phyloP scores from a whole-genome alignment of 495 filamentous ascomycete species.

The Cairneyella variabilis region DNA sequence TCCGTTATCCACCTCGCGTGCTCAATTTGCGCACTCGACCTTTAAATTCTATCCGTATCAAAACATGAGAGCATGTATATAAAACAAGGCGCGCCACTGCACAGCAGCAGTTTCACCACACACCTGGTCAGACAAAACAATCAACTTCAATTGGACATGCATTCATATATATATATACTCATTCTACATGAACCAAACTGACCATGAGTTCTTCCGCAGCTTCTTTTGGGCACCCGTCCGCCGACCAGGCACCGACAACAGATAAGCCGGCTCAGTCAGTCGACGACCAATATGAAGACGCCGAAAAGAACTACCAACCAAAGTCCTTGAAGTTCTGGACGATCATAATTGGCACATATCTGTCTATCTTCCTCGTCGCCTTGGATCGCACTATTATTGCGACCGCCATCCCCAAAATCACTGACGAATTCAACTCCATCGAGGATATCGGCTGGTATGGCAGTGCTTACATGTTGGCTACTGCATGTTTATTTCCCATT shows the following conservation, averaged over 20 bases:
- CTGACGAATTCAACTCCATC: slow-evolving; percentile 41
- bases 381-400: slow-evolving; percentile 41
- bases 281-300: slow-evolving; percentile 33
- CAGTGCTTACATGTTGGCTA: slow-evolving; percentile 46
- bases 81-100: not conserved
- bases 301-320: slow-evolving; percentile 37
- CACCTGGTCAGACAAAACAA: not conserved
- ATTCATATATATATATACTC: not conserved
- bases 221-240: not conserved
- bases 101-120: not conserved
- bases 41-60: not conserved
- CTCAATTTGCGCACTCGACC: not conserved
- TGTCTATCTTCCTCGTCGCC: slow-evolving; percentile 54
- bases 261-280: not conserved
- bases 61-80: not conserved
- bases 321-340: slow-evolving; percentile 31
- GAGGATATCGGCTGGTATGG: slow-evolving; percentile 54
- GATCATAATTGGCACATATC: slow-evolving; percentile 28
- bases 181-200: not conserved
- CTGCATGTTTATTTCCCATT: slow-evolving; percentile 40
- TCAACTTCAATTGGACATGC: not conserved
- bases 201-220: slow-evolving; percentile 1
- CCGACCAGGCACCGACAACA: not conserved
- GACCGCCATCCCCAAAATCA: slow-evolving; percentile 48
- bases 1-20: not conserved